Evolutionary conservation across 2,329 filamentous ascomycete genomes (phyloP).

Genomic region (Calonectria hawksworthii): DNA sequence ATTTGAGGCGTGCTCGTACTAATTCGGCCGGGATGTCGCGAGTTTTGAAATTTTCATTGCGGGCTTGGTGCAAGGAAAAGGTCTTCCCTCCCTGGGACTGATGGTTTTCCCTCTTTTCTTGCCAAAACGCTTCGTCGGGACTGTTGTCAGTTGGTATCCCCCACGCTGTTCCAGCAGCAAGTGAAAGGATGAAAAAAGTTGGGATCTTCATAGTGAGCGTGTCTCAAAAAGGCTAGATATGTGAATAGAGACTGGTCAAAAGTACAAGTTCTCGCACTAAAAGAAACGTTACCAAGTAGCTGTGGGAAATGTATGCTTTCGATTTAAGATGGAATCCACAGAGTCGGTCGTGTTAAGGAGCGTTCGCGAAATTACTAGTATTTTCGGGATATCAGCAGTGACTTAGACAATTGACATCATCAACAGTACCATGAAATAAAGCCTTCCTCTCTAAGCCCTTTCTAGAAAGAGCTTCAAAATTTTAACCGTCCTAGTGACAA

Average conservation of each 20-base stretch:
- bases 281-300: background rate
- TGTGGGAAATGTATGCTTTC: background rate
- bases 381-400: background rate
- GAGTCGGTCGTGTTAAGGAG: background rate
- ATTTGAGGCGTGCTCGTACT: background rate
- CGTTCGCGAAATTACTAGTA: background rate
- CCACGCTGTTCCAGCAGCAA: background rate
- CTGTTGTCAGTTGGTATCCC: background rate
- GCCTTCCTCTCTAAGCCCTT: background rate
- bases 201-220: background rate
- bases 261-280: no score
- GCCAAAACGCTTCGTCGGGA: background rate
- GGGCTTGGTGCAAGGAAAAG: background rate
- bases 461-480: background rate
- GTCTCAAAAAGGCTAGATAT: background rate
- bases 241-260: background rate
- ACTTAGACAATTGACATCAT: background rate
- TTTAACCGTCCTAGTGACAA: background rate
- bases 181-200: background rate
- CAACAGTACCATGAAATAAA: background rate
- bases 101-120: background rate
- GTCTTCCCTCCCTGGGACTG: background rate
- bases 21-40: background rate
- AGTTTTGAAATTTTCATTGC: background rate
- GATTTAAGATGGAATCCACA: background rate